phyloP scores from a whole-genome alignment of 202 grass and related monocot genomes.

The Zizania palustris region DNA sequence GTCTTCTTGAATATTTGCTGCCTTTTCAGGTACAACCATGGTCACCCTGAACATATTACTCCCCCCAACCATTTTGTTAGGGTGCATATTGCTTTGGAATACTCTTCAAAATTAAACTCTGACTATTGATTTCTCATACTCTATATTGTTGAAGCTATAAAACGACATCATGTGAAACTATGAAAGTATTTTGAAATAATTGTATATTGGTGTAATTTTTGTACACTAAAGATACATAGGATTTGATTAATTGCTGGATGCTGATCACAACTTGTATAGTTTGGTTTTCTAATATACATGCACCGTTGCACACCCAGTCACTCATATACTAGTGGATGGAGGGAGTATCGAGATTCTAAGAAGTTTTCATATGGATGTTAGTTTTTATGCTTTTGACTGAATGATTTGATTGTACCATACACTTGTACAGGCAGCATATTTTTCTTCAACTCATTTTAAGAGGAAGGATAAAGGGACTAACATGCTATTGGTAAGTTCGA shows the following conservation, averaged over 20 bases:
- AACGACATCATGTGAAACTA: background rate
- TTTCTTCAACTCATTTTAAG: constrained; percentile 73
- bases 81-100: background rate
- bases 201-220: background rate
- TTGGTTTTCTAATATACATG: background rate
- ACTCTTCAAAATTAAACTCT: background rate
- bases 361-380: constrained; percentile 23
- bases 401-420: constrained; percentile 28
- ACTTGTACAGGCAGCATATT: constrained; percentile 83
- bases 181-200: background rate
- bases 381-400: constrained; percentile 30
- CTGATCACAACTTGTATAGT: background rate
- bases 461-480: constrained; percentile 88
- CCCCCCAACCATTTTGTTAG: background rate
- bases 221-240: background rate
- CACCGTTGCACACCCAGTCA: too few relatives aligned
- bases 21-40: constrained; percentile 76
- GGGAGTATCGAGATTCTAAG: constrained; percentile 6
- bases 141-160: background rate
- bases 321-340: background rate
- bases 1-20: constrained; percentile 85
- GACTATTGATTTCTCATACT: background rate
- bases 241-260: background rate
- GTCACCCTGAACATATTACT: constrained; percentile 5
- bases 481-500: constrained; percentile 81